These are phyloP conservation scores for Hypsizygus ulmarius DNA, from an alignment of 1,284 basidiomycete genomes.

Conservation along the genomic window DNA sequence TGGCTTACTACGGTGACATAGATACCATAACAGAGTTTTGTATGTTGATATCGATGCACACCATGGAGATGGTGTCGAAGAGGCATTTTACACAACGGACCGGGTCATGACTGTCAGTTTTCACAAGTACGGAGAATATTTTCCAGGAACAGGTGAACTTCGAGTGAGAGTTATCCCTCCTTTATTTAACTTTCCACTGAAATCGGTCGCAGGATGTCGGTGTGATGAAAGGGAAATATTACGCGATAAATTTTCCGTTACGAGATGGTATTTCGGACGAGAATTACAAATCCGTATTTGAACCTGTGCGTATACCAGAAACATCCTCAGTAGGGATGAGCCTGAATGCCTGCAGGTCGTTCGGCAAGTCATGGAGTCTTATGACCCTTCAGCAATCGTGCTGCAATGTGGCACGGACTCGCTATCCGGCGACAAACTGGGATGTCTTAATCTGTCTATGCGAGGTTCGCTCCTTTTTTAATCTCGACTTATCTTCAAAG, in stretches of 20 bases:
- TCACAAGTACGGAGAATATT: conserved; percentile 99
- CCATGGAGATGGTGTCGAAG: conserved; percentile 98
- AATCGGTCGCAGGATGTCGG: conserved; percentile 71
- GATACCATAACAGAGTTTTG: conserved; percentile 92
- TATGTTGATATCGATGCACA: conserved; percentile 99
- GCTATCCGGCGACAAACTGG: conserved; percentile 93
- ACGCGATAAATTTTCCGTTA: conserved; percentile 93
- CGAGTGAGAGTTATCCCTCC: conserved; percentile 52
- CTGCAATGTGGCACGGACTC: conserved; percentile 99
- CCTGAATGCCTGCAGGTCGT: conserved; percentile 70
- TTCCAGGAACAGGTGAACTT: conserved; percentile 97
- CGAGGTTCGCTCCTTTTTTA: conserved; percentile 51
- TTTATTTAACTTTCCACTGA: conserved; percentile 4
- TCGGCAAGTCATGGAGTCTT: conserved; percentile 91
- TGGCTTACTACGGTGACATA: conserved; percentile 25
- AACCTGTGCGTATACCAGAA: conserved; percentile 65
- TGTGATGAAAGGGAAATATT: conserved; percentile 89
- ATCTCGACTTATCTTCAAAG: background rate
- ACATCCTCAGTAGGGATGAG: background rate
- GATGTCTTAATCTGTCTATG: conserved; percentile 97
- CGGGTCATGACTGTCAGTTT: conserved; percentile 98
- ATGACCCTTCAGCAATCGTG: conserved; percentile 94
- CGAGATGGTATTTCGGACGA: conserved; percentile 97
- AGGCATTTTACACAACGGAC: conserved; percentile 99
- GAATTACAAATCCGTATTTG: conserved; percentile 93